Percentiles rank a stretch among this genome's conserved stretches.
These are phyloP conservation scores for Rhypophila decipiens DNA, from an alignment of 495 filamentous ascomycete genomes.

Conservation along the genomic window DNA sequence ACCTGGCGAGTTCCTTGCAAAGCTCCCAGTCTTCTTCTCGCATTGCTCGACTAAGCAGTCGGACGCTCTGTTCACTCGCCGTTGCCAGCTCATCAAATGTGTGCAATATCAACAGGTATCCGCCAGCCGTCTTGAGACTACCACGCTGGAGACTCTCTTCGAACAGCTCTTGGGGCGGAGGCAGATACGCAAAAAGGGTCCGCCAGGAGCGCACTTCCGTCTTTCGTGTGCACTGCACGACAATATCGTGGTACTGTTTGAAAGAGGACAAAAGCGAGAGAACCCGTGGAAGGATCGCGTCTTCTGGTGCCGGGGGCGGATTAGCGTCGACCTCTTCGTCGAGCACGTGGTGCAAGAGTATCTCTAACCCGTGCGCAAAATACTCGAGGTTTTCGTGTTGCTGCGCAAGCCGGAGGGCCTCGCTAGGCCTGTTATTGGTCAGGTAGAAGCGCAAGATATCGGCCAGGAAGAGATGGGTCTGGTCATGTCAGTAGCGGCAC, in stretches of 20 bases:
- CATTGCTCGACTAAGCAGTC: slow-evolving; percentile 75
- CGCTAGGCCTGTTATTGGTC: slow-evolving; percentile 59
- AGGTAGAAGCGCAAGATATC: slow-evolving; percentile 76
- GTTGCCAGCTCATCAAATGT: slow-evolving; percentile 81
- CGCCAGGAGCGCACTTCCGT: slow-evolving; percentile 94
- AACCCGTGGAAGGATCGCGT: slow-evolving; percentile 77
- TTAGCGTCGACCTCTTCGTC: slow-evolving; percentile 82
- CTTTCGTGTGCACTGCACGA: slow-evolving; percentile 96
- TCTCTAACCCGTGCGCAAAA: slow-evolving; percentile 86
- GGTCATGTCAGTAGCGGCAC: slow-evolving; percentile 1
- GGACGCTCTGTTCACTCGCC: slow-evolving; percentile 72
- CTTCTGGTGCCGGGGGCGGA: slow-evolving; percentile 55
- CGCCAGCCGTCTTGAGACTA: slow-evolving; percentile 90
- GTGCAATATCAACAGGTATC: slow-evolving; percentile 92
- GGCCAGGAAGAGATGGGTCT: slow-evolving; percentile 88
- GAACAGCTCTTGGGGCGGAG: slow-evolving; percentile 83
- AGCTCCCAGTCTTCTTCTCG: slow-evolving; percentile 90
- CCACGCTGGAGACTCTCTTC: slow-evolving; percentile 80
- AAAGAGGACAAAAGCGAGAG: slow-evolving; percentile 87
- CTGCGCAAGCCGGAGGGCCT: slow-evolving; percentile 70
- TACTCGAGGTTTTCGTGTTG: slow-evolving; percentile 81
- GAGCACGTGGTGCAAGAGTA: slow-evolving; percentile 86
- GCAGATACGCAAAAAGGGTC: slow-evolving; percentile 83
- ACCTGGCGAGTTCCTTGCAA: slow-evolving; percentile 89
- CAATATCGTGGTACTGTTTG: slow-evolving; percentile 83